Base-by-base conservation (phyloP, 1,139 yeast species). In the Candida sanyaensis region DNA sequence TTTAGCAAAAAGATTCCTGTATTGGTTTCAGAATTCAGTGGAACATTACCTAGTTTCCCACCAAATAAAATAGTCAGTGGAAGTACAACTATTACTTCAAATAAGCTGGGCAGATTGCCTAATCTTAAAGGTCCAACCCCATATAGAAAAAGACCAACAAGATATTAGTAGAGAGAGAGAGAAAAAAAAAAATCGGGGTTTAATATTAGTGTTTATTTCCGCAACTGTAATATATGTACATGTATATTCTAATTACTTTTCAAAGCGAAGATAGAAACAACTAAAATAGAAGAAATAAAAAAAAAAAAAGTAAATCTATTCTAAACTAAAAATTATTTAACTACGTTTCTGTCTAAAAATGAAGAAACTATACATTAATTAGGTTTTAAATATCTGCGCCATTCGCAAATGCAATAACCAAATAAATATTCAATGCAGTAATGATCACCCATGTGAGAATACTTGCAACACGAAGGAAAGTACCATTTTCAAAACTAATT, bases 21-120 rank as follows among this genome's bases (percentile, higher is more conserved):
- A 1, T 73, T 88, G 49, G 82, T 84, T 60, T 80, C 85, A 17
- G 89, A 86, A 56, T 91, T 88, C 59, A 73, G 80, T 39, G 98
- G 98, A 46, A 78, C 87, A 1, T 75, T 91, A 59, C 97, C 97
- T 1, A 90, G 90, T 0, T 78, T 47, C 50, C 68, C 65, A 5
- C 62, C 61, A 4, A 53, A 55, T 36, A 60, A 33, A 11, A 34
- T 34, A 6, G 13, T 41, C 12, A 7, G 34, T 21, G 13, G 33
- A 4, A 33, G 5, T 31, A 13, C 31, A 21, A 30, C 36, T 26
- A 24, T 34, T 13, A 7, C 23, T 33, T 26, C 54, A 33, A 32
- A 52, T 66, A n/a, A 41, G 21, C 38, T 32, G 32, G 45, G 66
- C 9, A 66, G 80, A 48, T 63, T 75, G 47, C 75, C 78, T 13